A percentile compares a stretch with the other conserved stretches of the same genome.
Evolutionary conservation across 2,329 filamentous ascomycete genomes (phyloP).

Genomic region (Ceratocystis huliohia): DNA sequence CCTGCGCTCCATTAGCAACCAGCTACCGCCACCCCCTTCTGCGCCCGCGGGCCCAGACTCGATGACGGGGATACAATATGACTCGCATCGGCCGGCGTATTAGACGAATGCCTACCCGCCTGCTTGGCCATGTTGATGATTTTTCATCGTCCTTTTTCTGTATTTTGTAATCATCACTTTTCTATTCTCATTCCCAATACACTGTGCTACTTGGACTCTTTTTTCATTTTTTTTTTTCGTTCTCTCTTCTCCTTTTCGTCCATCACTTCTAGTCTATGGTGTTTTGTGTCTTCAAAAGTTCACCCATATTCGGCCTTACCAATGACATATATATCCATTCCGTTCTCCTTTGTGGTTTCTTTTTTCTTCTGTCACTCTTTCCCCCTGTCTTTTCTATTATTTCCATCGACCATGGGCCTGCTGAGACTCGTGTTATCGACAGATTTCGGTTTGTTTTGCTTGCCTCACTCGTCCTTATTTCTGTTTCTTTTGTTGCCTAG

Average conservation of each 20-base stretch:
- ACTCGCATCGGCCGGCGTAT: slow-evolving; percentile 24
- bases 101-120: not conserved
- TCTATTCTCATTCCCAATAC: slow-evolving; percentile 9
- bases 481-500: not conserved
- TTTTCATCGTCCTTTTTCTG: not conserved
- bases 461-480: not conserved
- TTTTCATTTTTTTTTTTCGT: not conserved
- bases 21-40: slow-evolving; percentile 33
- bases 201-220: slow-evolving; percentile 7
- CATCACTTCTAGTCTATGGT: slow-evolving; percentile 6
- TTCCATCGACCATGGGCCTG: not conserved
- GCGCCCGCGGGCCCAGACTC: slow-evolving; percentile 38
- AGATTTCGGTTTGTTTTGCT: too few relatives aligned
- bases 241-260: slow-evolving; percentile 12
- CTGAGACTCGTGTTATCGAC: not conserved
- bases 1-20: slow-evolving; percentile 31
- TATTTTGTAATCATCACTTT: not conserved
- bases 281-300: slow-evolving; percentile 8
- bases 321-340: slow-evolving; percentile 12
- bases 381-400: not conserved
- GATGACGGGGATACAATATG: slow-evolving; percentile 56
- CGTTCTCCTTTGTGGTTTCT: not conserved
- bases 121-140: not conserved
- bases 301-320: slow-evolving; percentile 4
- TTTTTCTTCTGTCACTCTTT: not conserved